Conservation (phyloP, 495 filamentous ascomycete species). For the Trichoderma asperelloides region DNA sequence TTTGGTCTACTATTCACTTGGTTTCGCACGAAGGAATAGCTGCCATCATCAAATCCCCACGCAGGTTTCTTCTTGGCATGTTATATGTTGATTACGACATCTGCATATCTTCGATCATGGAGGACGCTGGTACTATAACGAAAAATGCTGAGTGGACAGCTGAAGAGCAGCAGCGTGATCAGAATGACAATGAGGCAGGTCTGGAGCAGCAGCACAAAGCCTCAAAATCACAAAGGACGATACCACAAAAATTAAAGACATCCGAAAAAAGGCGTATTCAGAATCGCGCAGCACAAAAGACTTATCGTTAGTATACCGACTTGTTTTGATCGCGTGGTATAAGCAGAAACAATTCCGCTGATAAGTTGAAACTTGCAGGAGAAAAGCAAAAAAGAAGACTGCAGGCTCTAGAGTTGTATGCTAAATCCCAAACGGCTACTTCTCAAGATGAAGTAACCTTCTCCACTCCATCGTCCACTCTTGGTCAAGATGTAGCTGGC, state of each 20-base stretch:
- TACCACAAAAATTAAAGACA: not conserved
- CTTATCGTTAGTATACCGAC: not conserved
- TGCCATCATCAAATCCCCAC: not conserved
- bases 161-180: not conserved
- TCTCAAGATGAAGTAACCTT: not conserved
- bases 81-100: not conserved
- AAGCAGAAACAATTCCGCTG: not conserved
- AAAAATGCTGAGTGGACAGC: not conserved
- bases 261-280: conserved; percentile 7
- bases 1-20: no score
- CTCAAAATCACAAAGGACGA: not conserved
- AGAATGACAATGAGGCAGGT: not conserved
- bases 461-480: not conserved
- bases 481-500: not conserved
- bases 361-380: not conserved
- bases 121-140: not conserved
- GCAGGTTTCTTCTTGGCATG: not conserved
- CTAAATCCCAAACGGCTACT: not conserved
- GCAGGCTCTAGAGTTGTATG: not conserved
- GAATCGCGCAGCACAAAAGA: conserved; percentile 9
- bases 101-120: not conserved
- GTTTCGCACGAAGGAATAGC: not conserved
- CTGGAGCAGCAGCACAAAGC: no score
- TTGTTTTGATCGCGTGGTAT: not conserved
- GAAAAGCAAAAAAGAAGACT: not conserved